Evolutionary conservation across 1,284 basidiomycete species (phyloP).

Genomic region (Puccinia triticina): DNA sequence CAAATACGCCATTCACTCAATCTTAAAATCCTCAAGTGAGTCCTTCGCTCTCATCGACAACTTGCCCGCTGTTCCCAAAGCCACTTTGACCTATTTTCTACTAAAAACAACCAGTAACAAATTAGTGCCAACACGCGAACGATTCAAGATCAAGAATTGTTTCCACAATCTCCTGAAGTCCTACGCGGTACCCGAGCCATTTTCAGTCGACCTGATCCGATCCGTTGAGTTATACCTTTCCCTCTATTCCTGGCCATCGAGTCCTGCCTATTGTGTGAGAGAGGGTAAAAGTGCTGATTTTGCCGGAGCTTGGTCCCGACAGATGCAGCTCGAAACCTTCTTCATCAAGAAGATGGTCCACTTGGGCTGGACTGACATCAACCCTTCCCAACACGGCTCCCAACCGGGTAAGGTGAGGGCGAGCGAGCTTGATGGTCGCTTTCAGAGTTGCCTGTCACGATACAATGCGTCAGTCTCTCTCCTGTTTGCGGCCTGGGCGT

Average conservation of each 20-base stretch:
- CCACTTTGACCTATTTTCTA: neutral
- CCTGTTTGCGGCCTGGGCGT: neutral
- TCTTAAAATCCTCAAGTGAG: conserved; percentile 4
- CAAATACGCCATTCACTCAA: neutral
- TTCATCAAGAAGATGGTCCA: conserved; percentile 27
- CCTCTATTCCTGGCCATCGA: neutral
- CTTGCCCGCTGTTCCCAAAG: too few relatives aligned
- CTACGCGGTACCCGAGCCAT: conserved; percentile 1
- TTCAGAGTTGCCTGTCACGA: conserved; percentile 11
- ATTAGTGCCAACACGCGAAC: neutral
- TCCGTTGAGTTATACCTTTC: neutral
- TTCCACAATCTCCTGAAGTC: conserved; percentile 3
- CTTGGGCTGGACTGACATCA: conserved; percentile 19
- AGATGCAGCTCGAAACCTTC: conserved; percentile 13
- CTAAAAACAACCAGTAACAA: neutral
- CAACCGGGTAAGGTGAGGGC: neutral
- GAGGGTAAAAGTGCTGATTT: neutral
- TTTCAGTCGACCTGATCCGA: conserved; percentile 25
- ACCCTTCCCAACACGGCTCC: neutral
- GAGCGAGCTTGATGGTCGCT: neutral
- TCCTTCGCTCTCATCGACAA: neutral
- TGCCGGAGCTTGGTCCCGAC: neutral
- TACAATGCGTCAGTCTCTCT: conserved; percentile 17
- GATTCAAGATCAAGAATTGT: neutral
- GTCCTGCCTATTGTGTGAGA: neutral